phyloP scores from a whole-genome alignment of 768 basidiomycete species.

The Dentipellis sp. region DNA sequence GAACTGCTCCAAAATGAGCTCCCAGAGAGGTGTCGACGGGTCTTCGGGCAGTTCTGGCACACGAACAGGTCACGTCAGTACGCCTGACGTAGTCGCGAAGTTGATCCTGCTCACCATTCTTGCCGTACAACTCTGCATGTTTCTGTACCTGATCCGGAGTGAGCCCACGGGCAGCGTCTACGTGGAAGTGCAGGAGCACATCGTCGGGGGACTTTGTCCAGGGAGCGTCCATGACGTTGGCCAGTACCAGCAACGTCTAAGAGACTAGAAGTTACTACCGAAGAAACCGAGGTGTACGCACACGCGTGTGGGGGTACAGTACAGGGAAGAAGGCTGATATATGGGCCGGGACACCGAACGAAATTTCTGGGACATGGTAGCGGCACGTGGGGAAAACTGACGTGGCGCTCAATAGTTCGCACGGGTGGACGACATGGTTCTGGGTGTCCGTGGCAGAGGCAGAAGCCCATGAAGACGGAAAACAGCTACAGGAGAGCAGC shows the following conservation, averaged over 20 bases:
- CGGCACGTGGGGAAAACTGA: conserved; percentile 4
- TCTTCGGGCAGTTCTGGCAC: conserved; percentile 83
- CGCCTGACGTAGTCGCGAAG: neutral
- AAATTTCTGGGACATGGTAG: neutral
- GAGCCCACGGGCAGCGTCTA: conserved; percentile 56
- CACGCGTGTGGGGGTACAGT: too few relatives aligned
- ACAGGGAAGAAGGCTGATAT: neutral
- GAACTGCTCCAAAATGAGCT: conserved; percentile 97
- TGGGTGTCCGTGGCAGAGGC: neutral
- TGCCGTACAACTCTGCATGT: conserved; percentile 75
- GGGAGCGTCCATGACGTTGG: conserved; percentile 49
- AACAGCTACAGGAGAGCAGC: neutral
- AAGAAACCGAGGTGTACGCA: neutral
- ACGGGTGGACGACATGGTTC: neutral
- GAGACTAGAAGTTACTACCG: neutral
- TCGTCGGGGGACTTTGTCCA: conserved; percentile 70
- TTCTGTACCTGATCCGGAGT: conserved; percentile 55
- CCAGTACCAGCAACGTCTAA: neutral
- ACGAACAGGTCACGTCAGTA: neutral
- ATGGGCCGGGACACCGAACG: neutral
- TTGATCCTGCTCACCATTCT: conserved; percentile 51
- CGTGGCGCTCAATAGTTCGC: neutral
- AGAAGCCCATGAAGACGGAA: neutral
- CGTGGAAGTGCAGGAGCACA: conserved; percentile 64
- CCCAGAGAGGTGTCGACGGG: conserved; percentile 84